Percentiles rank a stretch among this genome's conserved stretches.
These are phyloP conservation scores for Auricularia cornea DNA, from an alignment of 768 basidiomycete species.

Conservation along the genomic window DNA sequence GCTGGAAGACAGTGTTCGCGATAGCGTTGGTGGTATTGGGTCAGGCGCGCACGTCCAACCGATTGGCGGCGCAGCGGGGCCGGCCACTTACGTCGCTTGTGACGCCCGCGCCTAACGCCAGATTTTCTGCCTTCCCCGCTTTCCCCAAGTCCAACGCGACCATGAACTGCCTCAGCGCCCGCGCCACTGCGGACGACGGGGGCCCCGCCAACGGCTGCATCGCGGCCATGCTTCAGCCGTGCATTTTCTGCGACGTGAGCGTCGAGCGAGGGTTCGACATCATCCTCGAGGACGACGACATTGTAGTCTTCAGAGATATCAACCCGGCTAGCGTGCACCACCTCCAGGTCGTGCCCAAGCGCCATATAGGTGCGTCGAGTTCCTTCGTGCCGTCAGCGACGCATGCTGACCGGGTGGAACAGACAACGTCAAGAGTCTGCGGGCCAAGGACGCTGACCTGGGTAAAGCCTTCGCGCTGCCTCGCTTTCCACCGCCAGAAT, in stretches of 20 bases:
- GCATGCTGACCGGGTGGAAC: conserved; percentile 4
- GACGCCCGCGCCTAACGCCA: too few species aligned
- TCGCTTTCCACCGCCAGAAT: too few species aligned
- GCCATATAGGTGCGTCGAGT: conserved; percentile 28
- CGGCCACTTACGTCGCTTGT: too few species aligned
- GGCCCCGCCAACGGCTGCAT: background rate
- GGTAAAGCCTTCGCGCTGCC: conserved; percentile 27
- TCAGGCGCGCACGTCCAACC: too few species aligned
- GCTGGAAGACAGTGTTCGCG: too few species aligned
- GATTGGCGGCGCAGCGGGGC: too few species aligned
- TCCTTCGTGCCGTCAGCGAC: background rate
- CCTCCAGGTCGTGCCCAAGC: conserved; percentile 27
- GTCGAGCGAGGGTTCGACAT: conserved; percentile 26
- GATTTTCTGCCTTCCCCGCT: too few species aligned
- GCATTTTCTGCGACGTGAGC: conserved; percentile 26
- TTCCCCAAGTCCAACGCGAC: too few species aligned
- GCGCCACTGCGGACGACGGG: background rate
- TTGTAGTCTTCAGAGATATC: conserved; percentile 27
- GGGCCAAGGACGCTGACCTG: conserved; percentile 35
- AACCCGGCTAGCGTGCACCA: conserved; percentile 29
- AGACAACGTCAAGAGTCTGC: conserved; percentile 51
- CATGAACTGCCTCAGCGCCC: background rate
- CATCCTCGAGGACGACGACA: conserved; percentile 25
- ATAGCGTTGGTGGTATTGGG: too few species aligned
- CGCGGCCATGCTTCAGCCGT: conserved; percentile 6